A percentile compares a stretch with the other conserved stretches of the same genome.
phyloP scores from a whole-genome alignment of 2,329 filamentous ascomycete species.

The Microdochium bolleyi region DNA sequence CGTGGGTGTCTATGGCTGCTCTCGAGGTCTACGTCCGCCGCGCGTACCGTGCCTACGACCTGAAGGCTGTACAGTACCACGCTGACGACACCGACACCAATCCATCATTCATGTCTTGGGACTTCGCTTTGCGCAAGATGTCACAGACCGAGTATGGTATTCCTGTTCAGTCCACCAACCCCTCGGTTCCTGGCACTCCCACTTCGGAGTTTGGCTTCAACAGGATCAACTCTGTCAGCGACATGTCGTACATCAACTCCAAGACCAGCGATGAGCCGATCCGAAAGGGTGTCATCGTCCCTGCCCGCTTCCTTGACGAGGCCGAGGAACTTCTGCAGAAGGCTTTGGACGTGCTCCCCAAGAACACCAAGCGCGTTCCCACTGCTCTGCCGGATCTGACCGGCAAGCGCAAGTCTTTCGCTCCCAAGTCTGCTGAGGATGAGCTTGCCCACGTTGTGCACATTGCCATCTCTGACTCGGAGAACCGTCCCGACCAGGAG shows the following conservation, averaged over 20 bases:
- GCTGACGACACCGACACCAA: slow-evolving; percentile 56
- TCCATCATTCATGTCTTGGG: slow-evolving; percentile 82
- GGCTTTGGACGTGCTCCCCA: slow-evolving; percentile 77
- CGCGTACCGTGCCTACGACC: slow-evolving; percentile 90
- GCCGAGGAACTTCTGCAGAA: slow-evolving; percentile 78
- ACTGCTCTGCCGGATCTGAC: slow-evolving; percentile 65
- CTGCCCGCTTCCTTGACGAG: slow-evolving; percentile 89
- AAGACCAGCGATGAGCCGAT: slow-evolving; percentile 69
- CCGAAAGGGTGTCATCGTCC: slow-evolving; percentile 89
- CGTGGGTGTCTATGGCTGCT: slow-evolving; percentile 88
- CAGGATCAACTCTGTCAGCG: slow-evolving; percentile 89
- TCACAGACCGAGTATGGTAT: slow-evolving; percentile 86
- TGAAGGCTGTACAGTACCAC: slow-evolving; percentile 85
- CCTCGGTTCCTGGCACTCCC: slow-evolving; percentile 77
- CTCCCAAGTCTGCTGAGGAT: slow-evolving; percentile 51
- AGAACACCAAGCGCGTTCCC: slow-evolving; percentile 47
- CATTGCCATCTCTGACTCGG: slow-evolving; percentile 81
- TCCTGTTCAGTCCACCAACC: slow-evolving; percentile 68
- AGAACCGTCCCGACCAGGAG: slow-evolving; percentile 75
- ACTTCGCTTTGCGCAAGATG: slow-evolving; percentile 90
- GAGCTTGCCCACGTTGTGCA: slow-evolving; percentile 91
- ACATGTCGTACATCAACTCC: slow-evolving; percentile 81
- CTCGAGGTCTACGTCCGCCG: slow-evolving; percentile 95
- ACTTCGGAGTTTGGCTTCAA: slow-evolving; percentile 58
- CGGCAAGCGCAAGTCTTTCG: slow-evolving; percentile 59